Evolutionary conservation across 129 eudicot species (phyloP), one percentile per base, ranked within the genome.

Genomic region (Tagetes patula): DNA sequence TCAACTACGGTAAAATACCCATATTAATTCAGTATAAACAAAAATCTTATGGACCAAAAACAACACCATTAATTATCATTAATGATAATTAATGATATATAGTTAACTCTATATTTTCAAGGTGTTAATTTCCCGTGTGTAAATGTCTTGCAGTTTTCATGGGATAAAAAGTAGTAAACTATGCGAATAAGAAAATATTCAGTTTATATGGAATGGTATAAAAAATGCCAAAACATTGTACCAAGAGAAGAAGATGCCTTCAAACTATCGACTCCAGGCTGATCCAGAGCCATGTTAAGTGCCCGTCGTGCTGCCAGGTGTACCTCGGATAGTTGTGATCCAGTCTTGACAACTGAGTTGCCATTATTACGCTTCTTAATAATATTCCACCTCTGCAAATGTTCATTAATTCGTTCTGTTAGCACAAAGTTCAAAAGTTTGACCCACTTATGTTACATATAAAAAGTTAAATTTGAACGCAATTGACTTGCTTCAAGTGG

Each of bases 321-420:
- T 56, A 79, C 81, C 74, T 90, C 98, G 37, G 96, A 82, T 59
- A 69, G 86, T 71, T 87, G 96, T 66, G 96, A 65, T 73, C 89
- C 84, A 33, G 86, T 74, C 61, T 86, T 90, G 9, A 42, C 79
- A 56, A 70, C 83, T 43, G 76, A 32, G 85, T 82, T 83, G 30
- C 65, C 86, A 39, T 85, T 77, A 32, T 87, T 77, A 45, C 84
- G 81, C 81, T 88, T 94, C 83, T 78, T 90, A 65, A 94, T 82
- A 73, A 66, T 81, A 65, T 82, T 62, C 98, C 98, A 94, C 70
- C 98, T 90, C 98, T 94, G 98, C 75, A 75, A 32, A 83, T 74
- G 69, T 50, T 40, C n/a, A 77, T 65, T 40, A 62, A 49, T 43
- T 52, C 75, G 80, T 65, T 36, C 50, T 27, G 50, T 73, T 49